Evolutionary conservation across 768 basidiomycete species (phyloP), one percentile per base, ranked within the genome.

Genomic region (Lyophyllum decastes): DNA sequence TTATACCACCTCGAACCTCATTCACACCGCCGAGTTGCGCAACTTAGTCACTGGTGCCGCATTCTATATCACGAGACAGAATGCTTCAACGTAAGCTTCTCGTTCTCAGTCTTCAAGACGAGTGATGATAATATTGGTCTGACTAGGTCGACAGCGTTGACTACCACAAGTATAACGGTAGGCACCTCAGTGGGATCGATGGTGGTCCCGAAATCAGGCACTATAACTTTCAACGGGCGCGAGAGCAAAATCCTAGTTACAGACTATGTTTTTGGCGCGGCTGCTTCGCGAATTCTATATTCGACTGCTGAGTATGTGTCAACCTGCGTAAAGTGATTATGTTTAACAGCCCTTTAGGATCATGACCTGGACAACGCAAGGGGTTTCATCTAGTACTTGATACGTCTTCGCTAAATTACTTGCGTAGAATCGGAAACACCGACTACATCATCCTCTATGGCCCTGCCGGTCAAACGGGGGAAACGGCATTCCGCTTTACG

Each of bases 321-420:
- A 30, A n/a, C 19, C 25, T 27, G 21, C 27, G 24, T 35, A 25
- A 26, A 41, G 49, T 19, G 21, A 12, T 33, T 24, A 58, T 51
- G 19, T 52, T 9, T 34, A 11, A 24, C 14, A 9, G 16, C 22
- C 21, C 33, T 21, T 50, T n/a, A 82, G 81, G 56, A 76, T 83
- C 46, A 76, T 81, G 77, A 82, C 82, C 12, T 82, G 81, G 80
- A 77, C 79, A n/a, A 81, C 80, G 81, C 77, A 54, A 64, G 78
- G 61, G 0, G 7, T 35, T 21, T n/a, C 21, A 26, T 55, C 19
- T 38, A 11, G 22, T 10, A 21, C 45, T 10, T 44, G 17, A 26
- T 10, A 17, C n/a, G 17, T 27, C 26, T 19, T 3, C 19, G 26
- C 19, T 27, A 30, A 16, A 51, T 16, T 38, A 59, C 14, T 44